Evolutionary conservation across 805 yeast species (phyloP).

Genomic region (Saccharomycopsis fodiens): DNA sequence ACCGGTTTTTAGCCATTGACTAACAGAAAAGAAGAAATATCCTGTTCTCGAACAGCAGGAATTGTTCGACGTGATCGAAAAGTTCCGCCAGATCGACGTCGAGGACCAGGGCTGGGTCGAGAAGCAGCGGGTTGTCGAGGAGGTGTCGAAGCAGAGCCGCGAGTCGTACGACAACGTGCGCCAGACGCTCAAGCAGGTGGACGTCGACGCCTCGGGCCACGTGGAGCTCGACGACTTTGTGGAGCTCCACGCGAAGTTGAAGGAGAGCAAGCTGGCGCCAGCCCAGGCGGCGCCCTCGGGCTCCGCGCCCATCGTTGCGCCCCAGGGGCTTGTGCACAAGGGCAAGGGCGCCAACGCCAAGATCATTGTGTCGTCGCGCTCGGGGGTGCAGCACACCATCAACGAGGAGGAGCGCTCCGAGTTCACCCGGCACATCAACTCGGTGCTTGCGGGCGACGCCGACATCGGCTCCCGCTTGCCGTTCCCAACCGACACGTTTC

Average conservation of each 20-base stretch:
- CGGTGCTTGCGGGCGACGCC: conserved; percentile 81
- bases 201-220: conserved; percentile 94
- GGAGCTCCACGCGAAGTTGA: conserved; percentile 71
- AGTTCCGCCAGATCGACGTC: conserved; percentile 73
- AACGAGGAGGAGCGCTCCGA: conserved; percentile 95
- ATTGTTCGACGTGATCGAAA: conserved; percentile 75
- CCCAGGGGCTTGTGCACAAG: conserved; percentile 33
- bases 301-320: conserved; percentile 21
- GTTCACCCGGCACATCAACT: conserved; percentile 92
- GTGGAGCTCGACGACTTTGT: conserved; percentile 96
- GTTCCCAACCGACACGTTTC: conserved; percentile 88
- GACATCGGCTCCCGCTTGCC: conserved; percentile 83
- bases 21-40: conserved; percentile 72
- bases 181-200: conserved; percentile 83
- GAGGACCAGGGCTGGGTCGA: conserved; percentile 95
- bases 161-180: conserved; percentile 89
- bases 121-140: conserved; percentile 81
- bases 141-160: conserved; percentile 69
- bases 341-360: conserved; percentile 58
- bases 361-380: conserved; percentile 72
- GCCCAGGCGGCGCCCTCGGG: conserved; percentile 24
- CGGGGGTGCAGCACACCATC: conserved; percentile 93
- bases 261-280: conserved; percentile 35
- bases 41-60: conserved; percentile 85
- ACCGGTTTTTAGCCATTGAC: neutral